phyloP scores from a whole-genome alignment of 371 early-diverging fungal species.

The Coemansia sp. region DNA sequence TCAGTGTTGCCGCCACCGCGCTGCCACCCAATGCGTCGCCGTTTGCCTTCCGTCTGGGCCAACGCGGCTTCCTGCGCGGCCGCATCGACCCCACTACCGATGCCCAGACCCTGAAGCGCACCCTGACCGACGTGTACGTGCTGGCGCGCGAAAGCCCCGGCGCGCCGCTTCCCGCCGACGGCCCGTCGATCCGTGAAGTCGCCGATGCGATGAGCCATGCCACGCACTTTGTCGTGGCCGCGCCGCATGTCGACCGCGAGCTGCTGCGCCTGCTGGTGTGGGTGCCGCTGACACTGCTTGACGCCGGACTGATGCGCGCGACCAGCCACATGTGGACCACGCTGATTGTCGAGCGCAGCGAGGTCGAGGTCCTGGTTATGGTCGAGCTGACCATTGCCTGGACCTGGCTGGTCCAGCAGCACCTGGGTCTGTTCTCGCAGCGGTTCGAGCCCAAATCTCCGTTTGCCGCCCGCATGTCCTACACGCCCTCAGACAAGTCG shows the following conservation, averaged over 20 bases:
- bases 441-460: conserved; percentile 67
- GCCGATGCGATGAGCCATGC: conserved; percentile 32
- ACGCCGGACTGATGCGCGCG: conserved; percentile 72
- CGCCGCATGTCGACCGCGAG: conserved; percentile 51
- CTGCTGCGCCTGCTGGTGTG: conserved; percentile 77
- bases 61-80: conserved; percentile 44
- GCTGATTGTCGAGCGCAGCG: conserved; percentile 77
- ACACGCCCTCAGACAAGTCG: conserved; percentile 83
- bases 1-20: background rate
- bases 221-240: conserved; percentile 23
- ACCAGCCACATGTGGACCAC: conserved; percentile 85
- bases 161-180: conserved; percentile 17
- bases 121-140: conserved; percentile 34
- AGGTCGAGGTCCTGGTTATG: conserved; percentile 73
- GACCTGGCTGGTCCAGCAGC: conserved; percentile 75
- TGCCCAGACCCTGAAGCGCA: conserved; percentile 26
- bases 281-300: conserved; percentile 83
- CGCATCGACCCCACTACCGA: conserved; percentile 24
- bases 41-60: conserved; percentile 43
- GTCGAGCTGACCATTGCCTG: conserved; percentile 78
- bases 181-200: conserved; percentile 8
- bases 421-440: conserved; percentile 70
- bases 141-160: conserved; percentile 31
- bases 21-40: conserved; percentile 46
- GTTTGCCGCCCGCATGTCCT: conserved; percentile 86